Evolutionary conservation across 78 protist genomes (phyloP), one percentile per base, ranked within the genome.

Genomic region (Chrysochromulina tobinii): DNA sequence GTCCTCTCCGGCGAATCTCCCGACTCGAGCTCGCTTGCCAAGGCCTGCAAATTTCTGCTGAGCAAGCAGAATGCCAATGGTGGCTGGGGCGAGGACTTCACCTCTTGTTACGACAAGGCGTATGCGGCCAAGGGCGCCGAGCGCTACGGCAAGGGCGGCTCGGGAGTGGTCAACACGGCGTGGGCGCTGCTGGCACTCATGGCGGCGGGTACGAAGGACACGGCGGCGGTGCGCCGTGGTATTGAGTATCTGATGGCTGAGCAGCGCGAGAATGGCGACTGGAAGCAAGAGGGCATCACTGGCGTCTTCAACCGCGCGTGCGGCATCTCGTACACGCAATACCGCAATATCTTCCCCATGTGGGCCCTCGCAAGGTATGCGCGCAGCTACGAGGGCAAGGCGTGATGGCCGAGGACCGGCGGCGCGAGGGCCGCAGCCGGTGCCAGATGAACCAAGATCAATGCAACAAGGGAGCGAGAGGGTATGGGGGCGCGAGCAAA

Each of bases 301-400:
- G 99, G 99, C 51, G 97, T 97, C 66, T 98, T 98, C 94, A 98
- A 98, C 95, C 95, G 94, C 87, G 95, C 94, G 92, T 97, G 98
- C 93, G 94, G 89, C 92, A 98, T 98, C 84, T 58, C 93, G 58
- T 98, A 98, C 94, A 79, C 98, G 21, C 88, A 92, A 84, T 98
- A 97, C 91, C 94, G 93, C 84, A 95, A 96, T 88, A 86, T 92
- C 27, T 96, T 98, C 89, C 97, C 98, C 79, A 77, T 98, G 59
- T 98, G 99, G 99, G 98, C 99, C 3, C 90, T 97, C 25, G 97
- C 93, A 3, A 85, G 93, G 69, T 97, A 96, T 90, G 48, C n/a
- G 17, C 61, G 25, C 25, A 21, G 25, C n/a, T 18, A n/a, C 51
- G 25, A 48, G 66, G 23, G 57, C 53, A 5, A 73, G 79, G 38